Percentiles rank a stretch among this genome's conserved stretches.
These are phyloP conservation scores for Pseudomicrostroma phylloplanum DNA, from an alignment of 1,284 basidiomycete genomes.

Conservation along the genomic window DNA sequence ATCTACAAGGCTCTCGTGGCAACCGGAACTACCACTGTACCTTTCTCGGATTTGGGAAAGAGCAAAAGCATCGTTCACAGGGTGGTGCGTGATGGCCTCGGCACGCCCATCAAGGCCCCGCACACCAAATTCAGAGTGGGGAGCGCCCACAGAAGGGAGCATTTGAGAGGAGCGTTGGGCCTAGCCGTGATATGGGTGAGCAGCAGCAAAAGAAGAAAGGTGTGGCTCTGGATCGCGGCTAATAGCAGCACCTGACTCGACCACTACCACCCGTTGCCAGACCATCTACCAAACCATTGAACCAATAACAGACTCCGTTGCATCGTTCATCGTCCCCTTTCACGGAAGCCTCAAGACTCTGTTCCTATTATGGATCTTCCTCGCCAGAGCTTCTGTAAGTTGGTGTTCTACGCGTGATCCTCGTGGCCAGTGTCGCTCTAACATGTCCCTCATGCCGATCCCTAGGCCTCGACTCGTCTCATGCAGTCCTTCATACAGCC, in stretches of 20 bases:
- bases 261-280: too few species aligned
- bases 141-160: background rate
- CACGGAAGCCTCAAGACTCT: background rate
- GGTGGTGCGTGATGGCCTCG: background rate
- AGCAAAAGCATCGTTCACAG: background rate
- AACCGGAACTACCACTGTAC: background rate
- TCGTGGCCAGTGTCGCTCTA: too few species aligned
- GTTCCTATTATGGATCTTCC: background rate
- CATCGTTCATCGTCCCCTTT: background rate
- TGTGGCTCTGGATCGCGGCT: too few species aligned
- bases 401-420: too few species aligned
- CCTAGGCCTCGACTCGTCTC: background rate
- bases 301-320: background rate
- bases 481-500: background rate
- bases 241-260: too few species aligned
- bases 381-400: background rate
- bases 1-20: conserved; percentile 1
- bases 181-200: background rate
- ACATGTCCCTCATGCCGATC: too few species aligned
- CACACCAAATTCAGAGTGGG: conserved; percentile 1
- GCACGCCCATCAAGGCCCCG: background rate
- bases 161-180: background rate
- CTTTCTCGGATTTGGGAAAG: background rate
- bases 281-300: background rate
- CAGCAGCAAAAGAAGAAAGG: too few species aligned